A percentile compares a stretch with the other conserved stretches of the same genome.
These are phyloP conservation scores for Yamadazyma paraphyllophila DNA, from an alignment of 805 yeast genomes.

Conservation along the genomic window DNA sequence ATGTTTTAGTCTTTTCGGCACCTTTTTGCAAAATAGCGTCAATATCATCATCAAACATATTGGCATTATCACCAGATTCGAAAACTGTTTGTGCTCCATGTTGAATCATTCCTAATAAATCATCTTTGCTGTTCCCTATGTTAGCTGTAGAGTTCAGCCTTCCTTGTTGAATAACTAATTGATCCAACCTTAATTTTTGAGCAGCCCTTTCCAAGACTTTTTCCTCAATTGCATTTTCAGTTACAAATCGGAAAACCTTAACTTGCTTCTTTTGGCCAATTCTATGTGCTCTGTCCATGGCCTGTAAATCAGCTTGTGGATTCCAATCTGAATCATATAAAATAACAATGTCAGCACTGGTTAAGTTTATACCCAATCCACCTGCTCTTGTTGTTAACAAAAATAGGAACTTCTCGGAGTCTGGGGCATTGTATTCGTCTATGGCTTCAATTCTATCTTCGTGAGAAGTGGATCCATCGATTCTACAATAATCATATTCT, in stretches of 20 bases:
- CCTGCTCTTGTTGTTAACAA: conserved; percentile 94
- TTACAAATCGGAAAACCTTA: conserved; percentile 85
- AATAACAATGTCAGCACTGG: conserved; percentile 87
- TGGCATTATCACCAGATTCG: conserved; percentile 40
- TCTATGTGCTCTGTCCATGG: conserved; percentile 98
- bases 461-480: conserved; percentile 91
- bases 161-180: conserved; percentile 94
- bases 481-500: conserved; percentile 83
- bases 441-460: conserved; percentile 91
- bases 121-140: conserved; percentile 74
- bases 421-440: conserved; percentile 85
- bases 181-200: conserved; percentile 87
- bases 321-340: conserved; percentile 95
- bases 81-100: conserved; percentile 92
- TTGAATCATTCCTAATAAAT: conserved; percentile 90
- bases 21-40: conserved; percentile 81
- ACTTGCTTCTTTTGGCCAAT: conserved; percentile 98
- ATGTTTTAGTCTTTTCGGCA: conserved; percentile 71
- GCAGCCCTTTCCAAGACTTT: conserved; percentile 95
- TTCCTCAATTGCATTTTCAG: conserved; percentile 95
- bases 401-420: conserved; percentile 78
- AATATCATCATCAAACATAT: conserved; percentile 60
- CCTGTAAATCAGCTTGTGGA: conserved; percentile 96
- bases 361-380: conserved; percentile 90
- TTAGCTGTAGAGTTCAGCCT: conserved; percentile 44